Conservation (phyloP, 345 rosid species). For the Turnera subulata region DNA sequence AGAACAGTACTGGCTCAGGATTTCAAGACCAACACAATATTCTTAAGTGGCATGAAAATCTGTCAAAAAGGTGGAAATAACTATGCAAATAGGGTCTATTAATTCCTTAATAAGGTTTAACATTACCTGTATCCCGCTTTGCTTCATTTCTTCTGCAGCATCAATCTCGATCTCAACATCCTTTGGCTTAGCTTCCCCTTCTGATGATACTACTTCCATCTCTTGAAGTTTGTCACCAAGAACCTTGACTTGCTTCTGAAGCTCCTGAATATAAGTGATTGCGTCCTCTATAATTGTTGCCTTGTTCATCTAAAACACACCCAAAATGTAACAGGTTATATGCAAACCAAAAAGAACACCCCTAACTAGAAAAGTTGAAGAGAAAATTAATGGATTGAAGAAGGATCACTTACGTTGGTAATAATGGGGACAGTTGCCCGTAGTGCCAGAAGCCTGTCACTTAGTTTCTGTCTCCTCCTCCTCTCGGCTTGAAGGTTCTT, state of each 20-base stretch:
- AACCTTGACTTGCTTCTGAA: constrained; percentile 40
- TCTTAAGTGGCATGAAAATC: background rate
- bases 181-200: constrained; percentile 22
- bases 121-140: constrained; percentile 48
- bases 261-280: constrained; percentile 61
- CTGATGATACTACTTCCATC: constrained; percentile 36
- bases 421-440: constrained; percentile 81
- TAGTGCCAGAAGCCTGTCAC: constrained; percentile 55
- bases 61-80: background rate
- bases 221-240: constrained; percentile 54
- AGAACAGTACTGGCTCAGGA: no score
- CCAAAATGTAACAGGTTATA: background rate
- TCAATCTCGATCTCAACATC: constrained; percentile 21
- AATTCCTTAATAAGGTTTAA: background rate
- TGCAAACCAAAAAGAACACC: no score
- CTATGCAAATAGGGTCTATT: no score
- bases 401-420: constrained; percentile 51
- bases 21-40: background rate
- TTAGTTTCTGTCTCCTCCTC: constrained; percentile 71
- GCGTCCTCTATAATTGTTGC: constrained; percentile 82
- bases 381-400: background rate
- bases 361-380: no score
- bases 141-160: constrained; percentile 42
- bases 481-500: constrained; percentile 82
- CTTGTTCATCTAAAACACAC: constrained; percentile 60